phyloP scores from a whole-genome alignment of 805 yeast genomes.

The Barnettozyma sp. region DNA sequence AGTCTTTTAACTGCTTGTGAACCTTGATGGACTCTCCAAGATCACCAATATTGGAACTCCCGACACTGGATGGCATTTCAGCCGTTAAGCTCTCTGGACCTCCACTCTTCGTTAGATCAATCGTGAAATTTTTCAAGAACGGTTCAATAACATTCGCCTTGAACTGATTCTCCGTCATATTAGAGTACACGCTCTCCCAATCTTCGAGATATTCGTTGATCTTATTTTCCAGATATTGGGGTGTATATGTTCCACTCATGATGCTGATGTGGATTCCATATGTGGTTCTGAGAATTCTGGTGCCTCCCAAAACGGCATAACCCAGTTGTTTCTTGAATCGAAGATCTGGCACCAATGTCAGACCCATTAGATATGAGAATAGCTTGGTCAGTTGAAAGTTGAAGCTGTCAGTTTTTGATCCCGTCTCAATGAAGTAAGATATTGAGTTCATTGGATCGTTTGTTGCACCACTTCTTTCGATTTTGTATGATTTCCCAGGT shows the following conservation, averaged over 20 bases:
- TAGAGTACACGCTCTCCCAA: constrained; percentile 32
- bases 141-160: constrained; percentile 27
- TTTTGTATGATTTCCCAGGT: constrained; percentile 30
- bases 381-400: constrained; percentile 39
- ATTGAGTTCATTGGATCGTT: constrained; percentile 48
- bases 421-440: constrained; percentile 51
- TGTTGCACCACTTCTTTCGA: constrained; percentile 29
- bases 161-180: constrained; percentile 32
- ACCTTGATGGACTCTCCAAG: constrained; percentile 26
- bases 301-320: constrained; percentile 53
- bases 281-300: constrained; percentile 42
- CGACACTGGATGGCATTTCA: constrained; percentile 30
- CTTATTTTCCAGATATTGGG: constrained; percentile 35
- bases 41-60: constrained; percentile 25
- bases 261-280: constrained; percentile 53
- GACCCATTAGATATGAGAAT: constrained; percentile 39
- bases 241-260: constrained; percentile 42
- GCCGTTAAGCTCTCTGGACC: constrained; percentile 32
- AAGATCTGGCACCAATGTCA: constrained; percentile 38
- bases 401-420: constrained; percentile 33
- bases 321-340: constrained; percentile 55
- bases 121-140: constrained; percentile 27
- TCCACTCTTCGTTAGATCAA: constrained; percentile 17
- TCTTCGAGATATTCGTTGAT: constrained; percentile 42
- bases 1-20: constrained; percentile 35